A percentile compares a stretch with the other conserved stretches of the same genome.
phyloP scores from a whole-genome alignment of 805 yeast genomes.

The Cephaloascus albidus region DNA sequence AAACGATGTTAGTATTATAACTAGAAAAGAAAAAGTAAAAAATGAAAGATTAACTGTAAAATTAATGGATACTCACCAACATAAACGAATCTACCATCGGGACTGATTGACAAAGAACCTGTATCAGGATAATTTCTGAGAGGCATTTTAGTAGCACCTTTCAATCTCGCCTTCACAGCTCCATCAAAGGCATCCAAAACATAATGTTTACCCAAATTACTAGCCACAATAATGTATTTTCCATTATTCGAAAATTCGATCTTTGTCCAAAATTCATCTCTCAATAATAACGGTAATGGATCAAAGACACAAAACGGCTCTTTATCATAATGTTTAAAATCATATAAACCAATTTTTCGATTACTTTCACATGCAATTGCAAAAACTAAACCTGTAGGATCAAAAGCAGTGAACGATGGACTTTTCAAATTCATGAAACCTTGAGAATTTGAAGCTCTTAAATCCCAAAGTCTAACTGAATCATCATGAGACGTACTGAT shows the following conservation, averaged over 20 bases:
- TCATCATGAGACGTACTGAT: conserved; percentile 66
- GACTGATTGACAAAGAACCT: conserved; percentile 51
- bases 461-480: conserved; percentile 83
- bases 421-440: conserved; percentile 50
- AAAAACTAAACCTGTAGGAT: conserved; percentile 77
- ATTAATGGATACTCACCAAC: conserved; percentile 38
- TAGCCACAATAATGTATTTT: conserved; percentile 48
- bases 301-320: conserved; percentile 43
- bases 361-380: conserved; percentile 48
- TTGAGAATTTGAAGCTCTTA: conserved; percentile 54
- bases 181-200: conserved; percentile 69
- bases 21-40: neutral
- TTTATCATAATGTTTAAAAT: conserved; percentile 45
- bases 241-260: conserved; percentile 78
- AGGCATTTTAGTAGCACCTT: neutral
- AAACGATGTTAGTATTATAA: neutral
- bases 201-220: conserved; percentile 44
- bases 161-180: conserved; percentile 11
- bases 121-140: conserved; percentile 32
- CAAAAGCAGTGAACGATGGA: conserved; percentile 58
- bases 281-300: conserved; percentile 13
- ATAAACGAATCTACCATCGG: conserved; percentile 55
- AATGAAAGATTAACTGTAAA: too few species aligned
- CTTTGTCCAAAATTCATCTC: conserved; percentile 41
- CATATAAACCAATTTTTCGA: conserved; percentile 48